phyloP scores from a whole-genome alignment of 2,329 filamentous ascomycete species.

The Ophiocordyceps polyrhachis-furcata region DNA sequence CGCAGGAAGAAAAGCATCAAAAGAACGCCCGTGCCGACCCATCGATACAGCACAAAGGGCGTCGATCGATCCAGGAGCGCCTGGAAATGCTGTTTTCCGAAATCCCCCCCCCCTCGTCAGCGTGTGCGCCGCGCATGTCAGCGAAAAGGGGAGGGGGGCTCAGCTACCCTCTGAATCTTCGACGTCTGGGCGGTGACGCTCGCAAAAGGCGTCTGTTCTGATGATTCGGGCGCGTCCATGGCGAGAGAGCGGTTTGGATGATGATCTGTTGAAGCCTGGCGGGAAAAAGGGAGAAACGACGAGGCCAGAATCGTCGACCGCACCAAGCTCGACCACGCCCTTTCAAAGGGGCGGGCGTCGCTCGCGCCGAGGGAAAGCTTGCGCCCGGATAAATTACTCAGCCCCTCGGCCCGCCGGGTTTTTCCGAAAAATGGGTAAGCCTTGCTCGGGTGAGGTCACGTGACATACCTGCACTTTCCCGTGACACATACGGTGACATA shows the following conservation, averaged over 20 bases:
- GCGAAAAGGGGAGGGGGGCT: neutral
- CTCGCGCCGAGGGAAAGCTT: constrained; percentile 41
- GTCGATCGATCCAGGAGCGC: constrained; percentile 84
- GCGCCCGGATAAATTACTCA: neutral
- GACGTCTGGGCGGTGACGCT: constrained; percentile 75
- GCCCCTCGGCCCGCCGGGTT: neutral
- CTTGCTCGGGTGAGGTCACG: too few species aligned
- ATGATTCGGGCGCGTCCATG: constrained; percentile 79
- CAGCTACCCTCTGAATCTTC: constrained; percentile 46
- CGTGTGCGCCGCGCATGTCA: too few species aligned
- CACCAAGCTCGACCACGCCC: neutral
- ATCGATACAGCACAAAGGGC: constrained; percentile 76
- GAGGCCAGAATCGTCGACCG: neutral
- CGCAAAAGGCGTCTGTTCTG: constrained; percentile 80
- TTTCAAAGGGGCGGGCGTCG: constrained; percentile 33
- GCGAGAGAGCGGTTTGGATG: neutral
- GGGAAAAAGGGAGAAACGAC: neutral
- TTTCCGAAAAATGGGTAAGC: neutral
- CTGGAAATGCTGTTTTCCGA: constrained; percentile 66
- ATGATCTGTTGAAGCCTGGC: neutral
- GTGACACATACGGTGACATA: too few species aligned
- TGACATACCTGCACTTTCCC: too few species aligned
- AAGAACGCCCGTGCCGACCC: constrained; percentile 61
- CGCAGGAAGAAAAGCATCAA: constrained; percentile 72
- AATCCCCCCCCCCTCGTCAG: constrained; percentile 1